Base-by-base conservation (phyloP, 1,139 yeast species). In the Oligophagozyma castellii region DNA sequence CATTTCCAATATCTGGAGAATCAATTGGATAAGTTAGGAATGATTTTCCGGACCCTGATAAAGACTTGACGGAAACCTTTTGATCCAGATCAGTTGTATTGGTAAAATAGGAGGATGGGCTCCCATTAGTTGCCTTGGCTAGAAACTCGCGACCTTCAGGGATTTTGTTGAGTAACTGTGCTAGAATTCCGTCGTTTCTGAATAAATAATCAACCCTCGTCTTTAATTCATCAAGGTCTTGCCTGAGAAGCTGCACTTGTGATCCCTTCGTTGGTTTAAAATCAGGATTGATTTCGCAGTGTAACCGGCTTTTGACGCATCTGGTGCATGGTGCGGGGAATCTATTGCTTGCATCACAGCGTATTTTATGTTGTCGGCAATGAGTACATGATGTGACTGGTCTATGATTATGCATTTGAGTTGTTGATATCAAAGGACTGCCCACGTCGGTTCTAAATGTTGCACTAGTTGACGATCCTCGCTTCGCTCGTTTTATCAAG, bases 341-440 rank as follows among this genome's bases (percentile, higher is more conserved):
- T 36, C 76, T 73, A 15, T 79, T 89, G 3, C 81, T 69, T 1
- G 95, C 95, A 48, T 86, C 81, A 56, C 96, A 86, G 47, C 78
- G 79, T 55, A 84, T 83, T 55, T 86, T 86, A 51, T 84, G 95
- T 50, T 86, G 95, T 31, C 95, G 72, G 51, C 96, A 86, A 47
- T 83, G 92, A 0, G 94, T 80, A 49, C 96, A 86, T 3, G 93
- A 78, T 0, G 94, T 79, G 2, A 84, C 93, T 0, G 95, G 95
- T 32, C 95, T 59, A 44, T 77, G 86, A 20, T 20, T 18, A 18
- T 18, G 20, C 20, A 18, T 18, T 7, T 18, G 7, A 18, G 20
- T 18, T 7, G 20, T 10, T 10, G 20, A n/a, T n/a, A n/a, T n/a
- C n/a, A n/a, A n/a, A n/a, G n/a, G n/a, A n/a, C n/a, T n/a, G n/a